Percentiles rank a stretch among this genome's conserved stretches.
Conservation (phyloP, 1,284 basidiomycete species). For the Mycena sp. region DNA sequence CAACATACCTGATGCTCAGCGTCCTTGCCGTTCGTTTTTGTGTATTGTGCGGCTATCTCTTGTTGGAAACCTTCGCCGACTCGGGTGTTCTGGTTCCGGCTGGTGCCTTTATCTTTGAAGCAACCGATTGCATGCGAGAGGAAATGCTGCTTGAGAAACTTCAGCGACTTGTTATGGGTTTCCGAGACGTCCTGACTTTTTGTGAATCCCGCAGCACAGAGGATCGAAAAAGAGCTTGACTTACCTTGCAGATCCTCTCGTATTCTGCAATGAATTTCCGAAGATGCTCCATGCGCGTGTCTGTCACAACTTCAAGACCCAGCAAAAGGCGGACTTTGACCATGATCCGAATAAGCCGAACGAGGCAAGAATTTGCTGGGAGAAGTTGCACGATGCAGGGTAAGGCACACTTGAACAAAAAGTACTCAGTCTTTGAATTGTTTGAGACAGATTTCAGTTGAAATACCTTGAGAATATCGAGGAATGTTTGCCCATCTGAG, state of each 20-base stretch:
- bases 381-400: too few species aligned
- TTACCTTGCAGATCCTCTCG: too few species aligned
- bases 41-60: conserved; percentile 6
- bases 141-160: conserved; percentile 22
- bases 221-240: not conserved
- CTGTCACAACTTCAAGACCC: conserved; percentile 3
- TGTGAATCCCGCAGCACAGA: not conserved
- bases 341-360: too few species aligned
- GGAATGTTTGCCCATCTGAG: too few species aligned
- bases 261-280: not conserved
- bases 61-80: conserved; percentile 25
- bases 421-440: too few species aligned
- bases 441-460: too few species aligned
- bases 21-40: conserved; percentile 17
- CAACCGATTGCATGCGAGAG: too few species aligned
- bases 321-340: conserved; percentile 10
- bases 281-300: conserved; percentile 1
- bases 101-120: too few species aligned
- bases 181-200: conserved; percentile 4
- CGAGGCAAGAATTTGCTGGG: too few species aligned
- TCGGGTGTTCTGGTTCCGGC: conserved; percentile 19
- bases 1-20: conserved; percentile 17
- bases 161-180: conserved; percentile 8
- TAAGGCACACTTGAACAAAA: too few species aligned
- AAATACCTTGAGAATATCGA: too few species aligned